Base-by-base conservation (phyloP, 805 yeast species). In the Kodamaea jinghongensis region DNA sequence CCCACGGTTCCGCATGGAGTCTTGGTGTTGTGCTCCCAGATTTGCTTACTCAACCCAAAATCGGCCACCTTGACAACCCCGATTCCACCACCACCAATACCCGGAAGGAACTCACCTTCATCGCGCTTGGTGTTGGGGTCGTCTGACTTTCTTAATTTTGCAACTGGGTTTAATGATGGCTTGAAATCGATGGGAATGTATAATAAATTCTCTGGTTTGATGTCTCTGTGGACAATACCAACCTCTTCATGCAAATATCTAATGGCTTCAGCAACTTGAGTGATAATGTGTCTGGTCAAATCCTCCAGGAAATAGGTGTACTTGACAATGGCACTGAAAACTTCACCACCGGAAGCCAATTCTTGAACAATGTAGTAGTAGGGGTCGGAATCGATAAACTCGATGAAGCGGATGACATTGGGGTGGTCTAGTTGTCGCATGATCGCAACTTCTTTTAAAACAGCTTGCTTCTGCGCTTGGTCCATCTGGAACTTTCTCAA, bases 1-100 rank as follows among this genome's bases (percentile, higher is more conserved):
- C 98, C 98, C 12, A 93, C 96, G 1, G 99, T 93, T 37, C 99
- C 99, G 65, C 99, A 93, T 0, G 99, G 99, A 0, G 99, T 93
- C 73, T 88, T 87, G 15, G 97, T 86, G 52, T 86, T 86, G 35
- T 82, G 76, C 54, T 84, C 86, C 81, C 89, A 84, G 23, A 91
- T 80, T 56, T 89, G 86, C 62, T 93, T 93, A 3, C 96, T 87
- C 13, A 93, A 68, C 0, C 99, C 99, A 64, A 93, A 93, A 62
- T 93, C 99, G 1, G 98, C 98, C 38, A 93, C 69, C 60, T 91
- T 91, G 25, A 93, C 89, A 11, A 67, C 52, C 6, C 98, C 99
- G 49, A 93, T 84, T 10, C 90, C 86, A 39, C 96, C 99, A 34
- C 95, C 96, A 25, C 99, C 99, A 14, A 86, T 66, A 9, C 86